Base-by-base conservation (phyloP, 2,329 filamentous ascomycete genomes). In the Trichophyton mentagrophytes region DNA sequence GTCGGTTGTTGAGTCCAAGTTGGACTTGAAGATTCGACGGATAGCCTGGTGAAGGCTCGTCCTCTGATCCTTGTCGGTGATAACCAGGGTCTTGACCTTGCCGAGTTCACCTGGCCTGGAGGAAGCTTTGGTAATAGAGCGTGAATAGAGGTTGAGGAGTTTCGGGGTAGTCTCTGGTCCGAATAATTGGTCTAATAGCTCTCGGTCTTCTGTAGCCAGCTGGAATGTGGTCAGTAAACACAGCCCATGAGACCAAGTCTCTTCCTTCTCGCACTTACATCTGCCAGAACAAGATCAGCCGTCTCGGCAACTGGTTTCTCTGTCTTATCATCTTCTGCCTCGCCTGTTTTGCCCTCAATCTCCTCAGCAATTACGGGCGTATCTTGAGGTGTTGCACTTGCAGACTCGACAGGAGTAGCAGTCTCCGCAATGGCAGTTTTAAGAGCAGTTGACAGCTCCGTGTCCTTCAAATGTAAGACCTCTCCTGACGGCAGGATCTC, bases 401-500 rank as follows among this genome's bases (percentile, higher is more conserved):
- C 22, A 33, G 49, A 22, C 38, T 49, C 64, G 22, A 11, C 51
- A 2, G 8, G 42, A 30, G 22, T 25, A 4, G 51, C 15, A 36
- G 36, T 22, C n/a, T 57, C 56, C 56, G 60, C 53, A 5, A 47
- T 61, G 25, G 53, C 61, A 38, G 58, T 49, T 59, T 64, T 64
- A 11, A 66, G 55, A 7, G 61, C 53, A 30, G 58, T 36, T 51
- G 73, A 72, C 6, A 68, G 68, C 17, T 67, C 66, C 15, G 80
- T 72, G 59, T 78, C 80, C 61, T 73, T 78, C 57, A 96, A 77
- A 72, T 92, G 89, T 59, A 93, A 72, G 13, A 95, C 88, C 60
- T 84, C 75, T 15, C 90, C 90, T 68, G 87, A 82, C 33, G 85
- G 84, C 20, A 82, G 77, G 64, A 96, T 92, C 73, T 96, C 91